Conservation (phyloP, 305 asterid species). For the Andrographis paniculata region DNA sequence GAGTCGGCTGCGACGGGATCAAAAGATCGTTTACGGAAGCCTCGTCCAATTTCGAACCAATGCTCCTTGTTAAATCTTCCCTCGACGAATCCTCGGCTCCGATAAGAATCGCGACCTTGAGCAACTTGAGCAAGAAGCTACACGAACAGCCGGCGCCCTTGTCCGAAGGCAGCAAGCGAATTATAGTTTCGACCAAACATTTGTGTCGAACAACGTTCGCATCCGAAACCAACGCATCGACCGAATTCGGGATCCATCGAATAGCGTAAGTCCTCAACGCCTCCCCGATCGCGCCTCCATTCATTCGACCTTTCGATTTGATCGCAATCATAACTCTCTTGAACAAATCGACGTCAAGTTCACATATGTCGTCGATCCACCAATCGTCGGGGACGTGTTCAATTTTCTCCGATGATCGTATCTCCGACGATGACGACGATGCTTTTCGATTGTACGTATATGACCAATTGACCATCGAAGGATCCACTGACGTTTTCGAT, state of each 20-base stretch:
- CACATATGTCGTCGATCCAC: constrained; percentile 91
- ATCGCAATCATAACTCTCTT: constrained; percentile 71
- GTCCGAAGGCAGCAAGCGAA: constrained; percentile 71
- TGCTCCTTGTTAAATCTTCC: constrained; percentile 48
- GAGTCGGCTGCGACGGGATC: constrained; percentile 69
- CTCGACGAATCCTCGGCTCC: constrained; percentile 53
- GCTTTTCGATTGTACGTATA: constrained; percentile 64
- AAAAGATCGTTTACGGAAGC: constrained; percentile 59
- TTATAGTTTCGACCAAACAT: constrained; percentile 67
- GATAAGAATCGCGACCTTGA: constrained; percentile 67
- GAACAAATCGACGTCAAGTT: constrained; percentile 67
- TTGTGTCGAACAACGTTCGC: constrained; percentile 48
- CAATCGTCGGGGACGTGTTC: constrained; percentile 63
- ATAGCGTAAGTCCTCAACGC: constrained; percentile 71
- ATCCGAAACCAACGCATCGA: constrained; percentile 64
- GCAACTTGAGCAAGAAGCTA: constrained; percentile 66
- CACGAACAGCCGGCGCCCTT: constrained; percentile 56
- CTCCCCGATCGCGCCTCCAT: constrained; percentile 58
- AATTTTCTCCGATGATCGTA: constrained; percentile 26
- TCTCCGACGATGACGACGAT: constrained; percentile 35
- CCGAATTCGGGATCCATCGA: constrained; percentile 82
- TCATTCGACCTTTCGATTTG: constrained; percentile 81
- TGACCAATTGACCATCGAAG: constrained; percentile 69
- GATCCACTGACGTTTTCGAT: constrained; percentile 78
- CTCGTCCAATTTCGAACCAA: constrained; percentile 66